phyloP scores from a whole-genome alignment of 2,329 filamentous ascomycete species.

The Penicillium hordei region DNA sequence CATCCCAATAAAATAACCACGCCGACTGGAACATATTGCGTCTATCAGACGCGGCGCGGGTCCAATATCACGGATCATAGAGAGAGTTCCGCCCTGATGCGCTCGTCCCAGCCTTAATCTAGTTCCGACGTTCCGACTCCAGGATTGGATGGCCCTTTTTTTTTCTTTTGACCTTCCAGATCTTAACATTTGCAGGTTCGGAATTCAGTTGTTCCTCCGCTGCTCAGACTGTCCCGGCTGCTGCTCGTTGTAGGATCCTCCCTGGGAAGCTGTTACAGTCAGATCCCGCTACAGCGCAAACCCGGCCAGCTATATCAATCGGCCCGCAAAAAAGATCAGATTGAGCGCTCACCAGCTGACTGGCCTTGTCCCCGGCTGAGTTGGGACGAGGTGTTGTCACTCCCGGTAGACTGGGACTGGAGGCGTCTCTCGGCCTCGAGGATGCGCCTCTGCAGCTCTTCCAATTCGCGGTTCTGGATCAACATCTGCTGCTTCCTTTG shows the following conservation, averaged over 20 bases:
- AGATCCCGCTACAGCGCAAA: slow-evolving; percentile 7
- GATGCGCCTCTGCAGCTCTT: slow-evolving; percentile 79
- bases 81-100: background rate
- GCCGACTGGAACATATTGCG: slow-evolving; percentile 6
- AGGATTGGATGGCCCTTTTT: background rate
- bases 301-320: slow-evolving; percentile 7
- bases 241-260: slow-evolving; percentile 8
- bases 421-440: slow-evolving; percentile 82
- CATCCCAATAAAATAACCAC: slow-evolving; percentile 5
- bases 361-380: slow-evolving; percentile 14
- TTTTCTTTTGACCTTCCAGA: background rate
- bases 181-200: background rate
- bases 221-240: slow-evolving; percentile 11
- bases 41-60: slow-evolving; percentile 12
- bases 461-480: slow-evolving; percentile 73
- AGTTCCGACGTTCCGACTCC: background rate
- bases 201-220: slow-evolving; percentile 12
- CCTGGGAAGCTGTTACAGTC: slow-evolving; percentile 21
- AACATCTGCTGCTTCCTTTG: slow-evolving; percentile 80
- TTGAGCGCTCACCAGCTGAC: slow-evolving; percentile 26
- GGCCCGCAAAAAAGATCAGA: slow-evolving; percentile 15
- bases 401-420: slow-evolving; percentile 39
- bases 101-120: background rate
- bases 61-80: slow-evolving; percentile 7
- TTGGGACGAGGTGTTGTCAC: slow-evolving; percentile 11